Percentiles rank a stretch among this genome's conserved stretches.
Conservation (phyloP, 2,329 filamentous ascomycete genomes). For the Fusarium guadeloupense region DNA sequence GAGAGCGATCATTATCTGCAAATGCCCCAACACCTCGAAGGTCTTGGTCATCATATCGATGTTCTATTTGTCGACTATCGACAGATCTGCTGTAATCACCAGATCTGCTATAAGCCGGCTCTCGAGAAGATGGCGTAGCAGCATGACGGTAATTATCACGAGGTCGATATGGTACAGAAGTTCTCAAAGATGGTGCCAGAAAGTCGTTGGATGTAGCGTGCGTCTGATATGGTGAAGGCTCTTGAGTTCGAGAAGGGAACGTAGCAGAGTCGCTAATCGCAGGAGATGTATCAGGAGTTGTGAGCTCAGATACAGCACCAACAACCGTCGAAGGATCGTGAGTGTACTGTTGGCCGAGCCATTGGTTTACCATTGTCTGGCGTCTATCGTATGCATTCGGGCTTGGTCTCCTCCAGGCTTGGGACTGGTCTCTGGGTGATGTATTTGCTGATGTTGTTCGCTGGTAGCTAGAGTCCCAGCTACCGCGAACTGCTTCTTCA, state of each 20-base stretch:
- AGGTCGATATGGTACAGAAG: constrained; percentile 4
- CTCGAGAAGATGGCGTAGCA: constrained; percentile 23
- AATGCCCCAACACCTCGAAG: constrained; percentile 39
- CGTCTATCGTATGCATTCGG: constrained; percentile 30
- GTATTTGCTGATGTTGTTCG: constrained; percentile 30
- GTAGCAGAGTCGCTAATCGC: constrained; percentile 42
- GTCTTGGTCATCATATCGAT: constrained; percentile 32
- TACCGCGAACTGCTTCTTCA: constrained; percentile 42
- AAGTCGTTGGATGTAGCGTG: constrained; percentile 18
- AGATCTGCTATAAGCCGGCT: constrained; percentile 15
- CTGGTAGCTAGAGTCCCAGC: constrained; percentile 40
- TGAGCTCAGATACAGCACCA: constrained; percentile 37
- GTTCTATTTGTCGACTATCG: constrained; percentile 24
- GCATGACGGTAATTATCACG: background rate
- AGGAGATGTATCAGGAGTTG: constrained; percentile 40
- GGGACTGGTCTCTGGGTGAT: constrained; percentile 32
- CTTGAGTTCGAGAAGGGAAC: constrained; percentile 27
- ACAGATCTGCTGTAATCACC: constrained; percentile 14
- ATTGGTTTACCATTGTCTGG: constrained; percentile 38
- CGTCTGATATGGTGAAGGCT: constrained; percentile 20
- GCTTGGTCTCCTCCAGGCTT: constrained; percentile 26
- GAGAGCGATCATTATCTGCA: constrained; percentile 31
- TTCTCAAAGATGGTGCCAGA: constrained; percentile 29
- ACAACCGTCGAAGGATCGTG: constrained; percentile 28
- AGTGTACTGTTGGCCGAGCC: constrained; percentile 38